Evolutionary conservation across 73 alveolate genomes (phyloP).

Genomic region (Blepharisma japonicum): DNA sequence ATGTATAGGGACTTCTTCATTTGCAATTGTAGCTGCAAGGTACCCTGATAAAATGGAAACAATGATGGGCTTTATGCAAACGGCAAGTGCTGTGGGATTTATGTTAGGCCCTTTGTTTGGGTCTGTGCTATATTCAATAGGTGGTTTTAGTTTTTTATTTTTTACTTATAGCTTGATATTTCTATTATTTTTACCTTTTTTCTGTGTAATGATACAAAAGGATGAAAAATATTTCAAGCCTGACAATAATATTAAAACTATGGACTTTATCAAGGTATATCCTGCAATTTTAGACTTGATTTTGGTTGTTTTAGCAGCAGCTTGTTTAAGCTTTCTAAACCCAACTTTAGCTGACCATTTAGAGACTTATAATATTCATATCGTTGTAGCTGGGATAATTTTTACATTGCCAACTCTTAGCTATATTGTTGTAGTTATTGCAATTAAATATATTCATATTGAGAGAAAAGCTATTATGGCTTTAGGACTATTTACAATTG

Average conservation of each 20-base stretch:
- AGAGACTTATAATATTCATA: neutral
- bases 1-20: neutral
- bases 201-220: neutral
- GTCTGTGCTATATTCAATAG: neutral
- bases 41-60: neutral
- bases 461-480: neutral
- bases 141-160: neutral
- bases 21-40: neutral
- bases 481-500: neutral
- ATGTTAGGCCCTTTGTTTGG: slow-evolving; percentile 27
- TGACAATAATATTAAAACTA: neutral
- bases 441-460: neutral
- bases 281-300: neutral
- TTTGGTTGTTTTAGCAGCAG: neutral
- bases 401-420: slow-evolving; percentile 14
- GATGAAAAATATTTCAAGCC: neutral
- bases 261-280: neutral
- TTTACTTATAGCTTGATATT: neutral
- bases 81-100: neutral
- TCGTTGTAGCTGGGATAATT: neutral
- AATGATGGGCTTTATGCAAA: neutral
- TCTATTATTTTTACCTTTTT: neutral
- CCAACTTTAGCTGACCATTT: slow-evolving; percentile 3
- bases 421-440: neutral
- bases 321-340: neutral